Base-by-base conservation (phyloP, 2,329 filamentous ascomycete species). In the Aspergillus sp. region DNA sequence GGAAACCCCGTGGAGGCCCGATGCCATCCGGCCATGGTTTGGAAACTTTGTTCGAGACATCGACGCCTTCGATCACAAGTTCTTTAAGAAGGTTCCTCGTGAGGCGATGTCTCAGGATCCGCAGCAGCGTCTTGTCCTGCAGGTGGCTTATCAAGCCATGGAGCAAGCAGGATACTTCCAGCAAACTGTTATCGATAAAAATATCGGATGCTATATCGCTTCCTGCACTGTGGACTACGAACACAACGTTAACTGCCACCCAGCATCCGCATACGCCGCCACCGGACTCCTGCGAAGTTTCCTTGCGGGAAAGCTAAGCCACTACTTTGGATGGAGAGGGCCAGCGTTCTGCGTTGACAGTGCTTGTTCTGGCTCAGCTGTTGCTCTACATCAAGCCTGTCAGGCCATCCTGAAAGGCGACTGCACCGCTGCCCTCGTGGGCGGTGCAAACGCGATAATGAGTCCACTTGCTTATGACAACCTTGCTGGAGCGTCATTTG, bases 261-360 rank as follows among this genome's bases (percentile, higher is more conserved):
- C 64, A 0, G 41, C 72, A 1, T 72, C 59, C 16, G 71, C 74
- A 0, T 80, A 67, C 46, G 60, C 71, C 0, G 67, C 68, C 10
- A 62, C 61, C 0, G 67, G 67, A 0, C 58, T 59, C 1, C 50
- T 66, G n/a, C 44, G 56, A 0, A 59, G 61, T 9, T 69, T 69
- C 41, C 46, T 67, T 8, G 55, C 58, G 3, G 66, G 65, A 4
- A 63, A 64, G 16, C 24, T 78, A 40, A 72, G 67, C 30, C 74
- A 77, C 51, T 65, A 71, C 47, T 77, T 77, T 44, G 69, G 73
- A 0, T 76, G 74, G 58, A 69, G 64, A 2, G 76, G 76, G 1
- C 76, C 77, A 1, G 64, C 65, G 6, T 64, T 74, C 20, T 70
- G 61, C 13, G 53, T 75, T 13, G 74, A 77, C 46, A 76, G 74